Percentiles rank a stretch among this genome's conserved stretches.
Conservation (phyloP, 768 basidiomycete genomes). For the Boletus bicolor region DNA sequence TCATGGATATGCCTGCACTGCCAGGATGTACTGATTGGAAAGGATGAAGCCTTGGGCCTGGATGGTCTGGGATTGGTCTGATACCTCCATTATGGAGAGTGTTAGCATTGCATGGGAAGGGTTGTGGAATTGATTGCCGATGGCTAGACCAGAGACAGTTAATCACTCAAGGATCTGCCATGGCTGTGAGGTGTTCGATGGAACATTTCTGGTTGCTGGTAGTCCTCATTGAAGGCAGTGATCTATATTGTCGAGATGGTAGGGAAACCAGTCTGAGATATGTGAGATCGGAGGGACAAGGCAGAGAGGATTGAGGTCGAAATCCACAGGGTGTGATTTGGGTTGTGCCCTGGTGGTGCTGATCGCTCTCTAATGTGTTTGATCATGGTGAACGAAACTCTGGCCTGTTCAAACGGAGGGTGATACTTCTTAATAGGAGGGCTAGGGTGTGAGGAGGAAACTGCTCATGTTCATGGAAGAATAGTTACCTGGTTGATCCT, state of each 20-base stretch:
- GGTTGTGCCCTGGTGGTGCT: too few relatives aligned
- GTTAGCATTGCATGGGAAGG: not conserved
- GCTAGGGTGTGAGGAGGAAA: not conserved
- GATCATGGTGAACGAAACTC: not conserved
- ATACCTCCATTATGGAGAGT: not conserved
- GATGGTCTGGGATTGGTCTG: not conserved
- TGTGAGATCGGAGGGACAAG: too few relatives aligned
- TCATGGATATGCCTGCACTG: not conserved
- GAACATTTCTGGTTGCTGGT: not conserved
- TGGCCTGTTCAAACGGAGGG: not conserved
- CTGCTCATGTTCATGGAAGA: too few relatives aligned
- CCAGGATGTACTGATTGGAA: slow-evolving; percentile 5
- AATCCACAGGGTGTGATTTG: too few relatives aligned
- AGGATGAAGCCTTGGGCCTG: not conserved
- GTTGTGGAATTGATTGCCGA: slow-evolving; percentile 6
- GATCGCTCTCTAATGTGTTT: not conserved
- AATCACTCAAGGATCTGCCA: slow-evolving; percentile 19
- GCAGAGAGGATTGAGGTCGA: too few relatives aligned
- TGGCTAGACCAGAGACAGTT: slow-evolving; percentile 3
- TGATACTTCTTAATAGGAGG: not conserved
- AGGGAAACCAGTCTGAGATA: too few relatives aligned
- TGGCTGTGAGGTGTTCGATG: not conserved
- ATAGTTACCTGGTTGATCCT: slow-evolving; percentile 82
- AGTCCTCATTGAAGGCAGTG: not conserved
- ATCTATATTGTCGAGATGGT: not conserved